A percentile compares a stretch with the other conserved stretches of the same genome.
Evolutionary conservation across 768 basidiomycete species (phyloP).

Genomic region (Mycena polygramma): DNA sequence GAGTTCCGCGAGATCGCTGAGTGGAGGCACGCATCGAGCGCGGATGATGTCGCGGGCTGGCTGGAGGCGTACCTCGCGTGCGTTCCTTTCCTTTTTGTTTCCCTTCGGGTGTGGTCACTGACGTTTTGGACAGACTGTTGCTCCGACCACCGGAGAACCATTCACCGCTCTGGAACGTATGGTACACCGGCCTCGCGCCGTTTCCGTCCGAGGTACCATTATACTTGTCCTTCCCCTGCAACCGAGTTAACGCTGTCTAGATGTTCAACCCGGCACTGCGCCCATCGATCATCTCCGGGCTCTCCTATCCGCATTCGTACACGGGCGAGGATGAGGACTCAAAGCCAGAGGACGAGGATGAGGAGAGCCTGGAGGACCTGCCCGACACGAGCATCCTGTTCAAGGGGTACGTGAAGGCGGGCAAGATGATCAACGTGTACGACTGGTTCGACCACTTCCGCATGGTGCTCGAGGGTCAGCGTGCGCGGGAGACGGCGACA

Average conservation of each 20-base stretch:
- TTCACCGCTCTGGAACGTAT: slow-evolving; percentile 72
- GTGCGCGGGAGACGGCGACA: slow-evolving; percentile 35
- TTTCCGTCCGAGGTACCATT: slow-evolving; percentile 71
- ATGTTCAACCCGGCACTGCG: slow-evolving; percentile 79
- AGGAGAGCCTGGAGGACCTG: slow-evolving; percentile 60
- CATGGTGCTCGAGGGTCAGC: slow-evolving; percentile 72
- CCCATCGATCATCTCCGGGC: slow-evolving; percentile 69
- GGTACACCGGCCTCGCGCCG: slow-evolving; percentile 76
- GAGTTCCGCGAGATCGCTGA: slow-evolving; percentile 49
- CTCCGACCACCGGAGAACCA: slow-evolving; percentile 62
- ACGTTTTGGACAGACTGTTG: slow-evolving; percentile 51
- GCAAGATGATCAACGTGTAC: slow-evolving; percentile 87
- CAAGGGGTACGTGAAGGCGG: slow-evolving; percentile 81
- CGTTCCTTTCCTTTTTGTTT: slow-evolving; percentile 34
- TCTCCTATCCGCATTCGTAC: slow-evolving; percentile 69
- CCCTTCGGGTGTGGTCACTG: background rate
- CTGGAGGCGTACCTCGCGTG: slow-evolving; percentile 65
- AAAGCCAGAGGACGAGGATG: slow-evolving; percentile 36
- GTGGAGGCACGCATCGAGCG: slow-evolving; percentile 35
- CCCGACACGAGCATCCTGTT: slow-evolving; percentile 86
- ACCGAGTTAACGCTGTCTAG: slow-evolving; percentile 47
- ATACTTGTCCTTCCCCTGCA: background rate
- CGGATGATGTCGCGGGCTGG: slow-evolving; percentile 61
- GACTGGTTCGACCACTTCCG: slow-evolving; percentile 91
- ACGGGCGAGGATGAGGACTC: slow-evolving; percentile 42